Evolutionary conservation across 306 rosid genomes (phyloP).

Genomic region (Acacia confusa): DNA sequence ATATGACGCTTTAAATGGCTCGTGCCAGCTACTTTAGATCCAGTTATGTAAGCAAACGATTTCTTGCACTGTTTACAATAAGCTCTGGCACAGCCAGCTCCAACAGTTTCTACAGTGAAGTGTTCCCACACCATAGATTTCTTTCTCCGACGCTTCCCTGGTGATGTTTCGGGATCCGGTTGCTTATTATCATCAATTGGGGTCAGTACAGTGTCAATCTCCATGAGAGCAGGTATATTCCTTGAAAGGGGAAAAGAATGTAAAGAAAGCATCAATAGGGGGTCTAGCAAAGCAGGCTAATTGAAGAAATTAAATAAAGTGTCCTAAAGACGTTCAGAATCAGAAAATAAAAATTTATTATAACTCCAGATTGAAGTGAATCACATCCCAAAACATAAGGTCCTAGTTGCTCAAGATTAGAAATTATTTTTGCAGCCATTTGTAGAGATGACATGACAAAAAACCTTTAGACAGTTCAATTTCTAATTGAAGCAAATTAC

Average conservation of each 20-base stretch:
- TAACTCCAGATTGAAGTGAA: neutral
- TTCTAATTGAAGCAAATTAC: neutral
- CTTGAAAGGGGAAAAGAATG: slow-evolving; percentile 29
- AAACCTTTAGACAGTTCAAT: neutral
- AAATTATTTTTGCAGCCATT: neutral
- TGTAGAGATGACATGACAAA: neutral
- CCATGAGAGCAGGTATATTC: slow-evolving; percentile 39
- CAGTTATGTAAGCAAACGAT: slow-evolving; percentile 76
- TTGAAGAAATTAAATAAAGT: neutral
- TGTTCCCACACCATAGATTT: slow-evolving; percentile 88
- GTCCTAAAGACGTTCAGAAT: neutral
- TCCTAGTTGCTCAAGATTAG: neutral
- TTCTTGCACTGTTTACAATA: slow-evolving; percentile 78
- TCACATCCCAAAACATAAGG: neutral
- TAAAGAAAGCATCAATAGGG: slow-evolving; percentile 19
- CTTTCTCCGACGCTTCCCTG: slow-evolving; percentile 65
- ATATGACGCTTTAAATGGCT: slow-evolving; percentile 88
- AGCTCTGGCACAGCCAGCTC: slow-evolving; percentile 63
- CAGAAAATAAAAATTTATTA: neutral
- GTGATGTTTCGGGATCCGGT: slow-evolving; percentile 41
- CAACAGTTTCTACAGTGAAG: slow-evolving; percentile 67
- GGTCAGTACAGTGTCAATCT: slow-evolving; percentile 37
- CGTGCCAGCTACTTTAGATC: slow-evolving; percentile 80
- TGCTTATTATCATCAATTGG: slow-evolving; percentile 43
- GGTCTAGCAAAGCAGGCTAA: neutral